Evolutionary conservation across 495 filamentous ascomycete species (phyloP).

Genomic region (Aspergillus coremiiformis): DNA sequence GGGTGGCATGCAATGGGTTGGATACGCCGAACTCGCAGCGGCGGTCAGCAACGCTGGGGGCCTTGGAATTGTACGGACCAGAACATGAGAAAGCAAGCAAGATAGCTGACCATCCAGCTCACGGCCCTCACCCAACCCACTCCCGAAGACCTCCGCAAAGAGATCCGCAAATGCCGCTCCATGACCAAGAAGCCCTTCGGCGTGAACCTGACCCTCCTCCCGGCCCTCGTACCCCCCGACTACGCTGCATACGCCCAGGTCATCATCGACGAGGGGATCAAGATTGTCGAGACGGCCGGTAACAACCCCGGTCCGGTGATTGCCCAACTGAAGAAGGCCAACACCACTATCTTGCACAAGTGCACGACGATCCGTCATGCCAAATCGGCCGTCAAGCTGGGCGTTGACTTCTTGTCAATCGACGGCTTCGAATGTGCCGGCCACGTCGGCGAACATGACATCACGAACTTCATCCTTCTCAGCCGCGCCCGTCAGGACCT

Average conservation of each 20-base stretch:
- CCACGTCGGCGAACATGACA: constrained; percentile 91
- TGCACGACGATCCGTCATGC: constrained; percentile 96
- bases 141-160: constrained; percentile 85
- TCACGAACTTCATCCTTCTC: constrained; percentile 95
- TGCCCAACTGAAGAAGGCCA: constrained; percentile 72
- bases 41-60: constrained; percentile 95
- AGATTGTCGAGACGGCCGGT: constrained; percentile 93
- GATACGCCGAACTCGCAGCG: constrained; percentile 84
- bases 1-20: constrained; percentile 92
- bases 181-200: constrained; percentile 88
- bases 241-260: constrained; percentile 89
- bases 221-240: constrained; percentile 80
- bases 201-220: constrained; percentile 94
- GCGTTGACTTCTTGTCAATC: constrained; percentile 92
- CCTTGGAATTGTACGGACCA: constrained; percentile 61
- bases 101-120: constrained; percentile 33
- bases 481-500: constrained; percentile 79
- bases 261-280: constrained; percentile 87
- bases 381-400: constrained; percentile 83
- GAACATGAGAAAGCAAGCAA: not conserved
- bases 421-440: constrained; percentile 98
- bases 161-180: constrained; percentile 78
- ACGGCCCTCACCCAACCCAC: constrained; percentile 93
- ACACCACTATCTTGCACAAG: constrained; percentile 82
- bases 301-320: constrained; percentile 93